Evolutionary conservation across 176 grass and related monocot species (phyloP), one percentile per base, ranked within the genome.

Genomic region (Carex myosuroides): DNA sequence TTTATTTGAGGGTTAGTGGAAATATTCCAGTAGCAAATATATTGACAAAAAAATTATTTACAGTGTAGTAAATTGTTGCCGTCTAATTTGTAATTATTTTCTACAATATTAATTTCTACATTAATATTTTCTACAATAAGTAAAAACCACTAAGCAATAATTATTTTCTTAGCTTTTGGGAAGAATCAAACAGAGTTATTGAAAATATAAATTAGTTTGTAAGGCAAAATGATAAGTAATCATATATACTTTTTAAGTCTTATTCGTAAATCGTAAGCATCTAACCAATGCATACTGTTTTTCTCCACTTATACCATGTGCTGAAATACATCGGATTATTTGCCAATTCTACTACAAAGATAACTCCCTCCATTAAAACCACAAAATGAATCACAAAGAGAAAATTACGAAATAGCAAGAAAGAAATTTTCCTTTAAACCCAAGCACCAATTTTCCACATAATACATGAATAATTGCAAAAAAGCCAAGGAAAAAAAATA

Each of bases 391-490:
- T 66, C 2, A 68, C 42, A n/a, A 60, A 67, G 22, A 67, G 42
- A 5, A 64, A 65, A 66, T 33, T 53, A 82, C 61, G 9, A 66
- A 83, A 67, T 29, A 66, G 4, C 80, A 67, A 68, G 13, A 83
- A 83, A 69, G 3, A 54, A 83, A 83, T 64, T 21, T 56, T 78
- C 12, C 26, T 78, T 57, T 10, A 6, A 54, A 32, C 13, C 2
- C 42, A 53, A 69, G 37, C 22, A 30, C 13, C 5, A 77, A 55
- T 56, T 2, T 3, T 67, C 13, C 24, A 68, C 48, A 69, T 13
- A 66, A 32, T 44, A 81, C 0, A 42, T 64, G 52, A 30, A 83
- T 56, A 55, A 81, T 41, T 83, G 62, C 22, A 83, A 13, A 67
- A 83, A 8, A 30, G 10, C 6, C 0, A 10, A 11, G 48, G 3